phyloP scores from a whole-genome alignment of 2,329 filamentous ascomycete species.

The Arachnomyces sp. region DNA sequence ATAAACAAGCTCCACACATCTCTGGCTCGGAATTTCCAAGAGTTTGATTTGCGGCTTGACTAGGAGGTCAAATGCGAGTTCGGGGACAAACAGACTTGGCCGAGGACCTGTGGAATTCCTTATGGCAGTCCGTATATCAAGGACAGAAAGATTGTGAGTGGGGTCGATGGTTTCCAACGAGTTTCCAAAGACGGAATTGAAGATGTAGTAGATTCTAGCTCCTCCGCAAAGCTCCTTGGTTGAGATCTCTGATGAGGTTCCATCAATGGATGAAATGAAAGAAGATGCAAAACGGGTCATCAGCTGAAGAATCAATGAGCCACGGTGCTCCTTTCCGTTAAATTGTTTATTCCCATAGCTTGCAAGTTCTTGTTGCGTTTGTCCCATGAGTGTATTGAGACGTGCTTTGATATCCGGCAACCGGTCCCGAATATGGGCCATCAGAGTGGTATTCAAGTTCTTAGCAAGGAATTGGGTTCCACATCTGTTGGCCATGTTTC shows the following conservation, averaged over 20 bases:
- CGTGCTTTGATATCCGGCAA: constrained; percentile 97
- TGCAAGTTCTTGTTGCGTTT: constrained; percentile 95
- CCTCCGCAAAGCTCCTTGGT: constrained; percentile 96
- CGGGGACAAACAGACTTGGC: constrained; percentile 92
- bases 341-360: constrained; percentile 98
- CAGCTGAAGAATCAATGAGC: constrained; percentile 86
- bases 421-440: constrained; percentile 91
- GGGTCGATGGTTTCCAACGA: constrained; percentile 94
- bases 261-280: constrained; percentile 97
- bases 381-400: constrained; percentile 97
- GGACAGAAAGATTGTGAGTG: constrained; percentile 85
- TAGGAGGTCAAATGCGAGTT: constrained; percentile 92
- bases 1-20: constrained; percentile 96
- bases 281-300: constrained; percentile 98
- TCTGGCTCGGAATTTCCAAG: constrained; percentile 85
- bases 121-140: constrained; percentile 94
- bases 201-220: constrained; percentile 96
- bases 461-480: constrained; percentile 92
- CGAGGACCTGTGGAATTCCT: constrained; percentile 95
- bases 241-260: constrained; percentile 96
- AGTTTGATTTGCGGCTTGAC: constrained; percentile 99
- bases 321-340: constrained; percentile 91
- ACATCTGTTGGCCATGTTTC: constrained; percentile 89
- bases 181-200: constrained; percentile 97
- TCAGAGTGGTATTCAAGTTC: constrained; percentile 88